Conservation (phyloP, 2,329 filamentous ascomycete genomes). For the Colletotrichum caudatum region DNA sequence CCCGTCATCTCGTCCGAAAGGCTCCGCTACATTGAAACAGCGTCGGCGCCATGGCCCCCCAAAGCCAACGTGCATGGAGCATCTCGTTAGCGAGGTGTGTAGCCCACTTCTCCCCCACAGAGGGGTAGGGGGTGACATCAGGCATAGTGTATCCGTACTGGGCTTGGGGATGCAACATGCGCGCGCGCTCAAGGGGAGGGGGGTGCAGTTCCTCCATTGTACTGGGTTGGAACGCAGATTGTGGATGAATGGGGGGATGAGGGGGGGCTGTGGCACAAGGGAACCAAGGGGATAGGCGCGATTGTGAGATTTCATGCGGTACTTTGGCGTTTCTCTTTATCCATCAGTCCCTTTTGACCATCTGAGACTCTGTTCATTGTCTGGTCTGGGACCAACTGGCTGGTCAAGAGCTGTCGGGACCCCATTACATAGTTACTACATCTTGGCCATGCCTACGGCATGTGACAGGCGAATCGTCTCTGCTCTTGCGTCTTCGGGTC, state of each 20-base stretch:
- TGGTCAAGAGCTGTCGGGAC: not conserved
- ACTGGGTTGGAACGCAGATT: conserved; percentile 25
- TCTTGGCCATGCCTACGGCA: not conserved
- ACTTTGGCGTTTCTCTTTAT: conserved; percentile 11
- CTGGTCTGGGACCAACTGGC: not conserved
- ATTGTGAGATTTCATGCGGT: conserved; percentile 16
- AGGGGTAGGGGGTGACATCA: conserved; percentile 18
- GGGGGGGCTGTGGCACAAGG: conserved; percentile 15
- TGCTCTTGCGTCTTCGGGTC: not conserved
- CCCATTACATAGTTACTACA: not conserved
- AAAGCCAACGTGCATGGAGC: conserved; percentile 29
- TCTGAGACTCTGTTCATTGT: not conserved
- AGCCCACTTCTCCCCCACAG: conserved; percentile 8
- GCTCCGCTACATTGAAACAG: conserved; percentile 41
- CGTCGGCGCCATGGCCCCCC: conserved; percentile 25
- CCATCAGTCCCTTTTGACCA: not conserved
- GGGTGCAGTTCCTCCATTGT: conserved; percentile 17
- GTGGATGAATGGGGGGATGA: conserved; percentile 36
- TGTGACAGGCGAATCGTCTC: not conserved
- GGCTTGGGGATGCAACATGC: not conserved
- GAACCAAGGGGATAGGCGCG: conserved; percentile 6
- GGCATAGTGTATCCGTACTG: not conserved
- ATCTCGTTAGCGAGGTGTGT: conserved; percentile 29
- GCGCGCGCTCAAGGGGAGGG: not conserved
- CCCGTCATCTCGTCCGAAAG: conserved; percentile 27